phyloP scores from a whole-genome alignment of 345 rosid species.

The Abelmoschus esculentus region DNA sequence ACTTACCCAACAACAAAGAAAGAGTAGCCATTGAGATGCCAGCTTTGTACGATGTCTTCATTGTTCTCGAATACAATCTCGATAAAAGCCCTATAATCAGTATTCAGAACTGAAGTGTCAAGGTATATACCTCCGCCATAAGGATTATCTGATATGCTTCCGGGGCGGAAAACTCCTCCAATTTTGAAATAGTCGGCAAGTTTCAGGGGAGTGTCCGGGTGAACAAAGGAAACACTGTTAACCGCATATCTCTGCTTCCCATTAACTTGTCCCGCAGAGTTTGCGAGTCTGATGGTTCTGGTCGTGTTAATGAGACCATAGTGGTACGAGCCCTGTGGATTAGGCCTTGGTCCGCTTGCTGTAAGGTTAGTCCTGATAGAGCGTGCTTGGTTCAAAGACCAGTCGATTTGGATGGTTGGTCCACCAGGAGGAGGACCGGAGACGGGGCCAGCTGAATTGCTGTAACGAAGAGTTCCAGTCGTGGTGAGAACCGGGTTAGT shows the following conservation, averaged over 20 bases:
- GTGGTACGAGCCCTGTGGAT: slow-evolving; percentile 98
- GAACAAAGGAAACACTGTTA: slow-evolving; percentile 69
- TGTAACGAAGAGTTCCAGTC: slow-evolving; percentile 67
- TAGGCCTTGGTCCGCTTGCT: slow-evolving; percentile 98
- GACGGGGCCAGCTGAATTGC: slow-evolving; percentile 66
- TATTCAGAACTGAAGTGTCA: slow-evolving; percentile 74
- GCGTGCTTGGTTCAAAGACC: slow-evolving; percentile 96
- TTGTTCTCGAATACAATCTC: slow-evolving; percentile 77
- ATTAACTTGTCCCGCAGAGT: slow-evolving; percentile 72
- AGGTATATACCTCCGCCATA: slow-evolving; percentile 68
- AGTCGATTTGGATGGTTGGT: slow-evolving; percentile 73
- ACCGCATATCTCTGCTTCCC: slow-evolving; percentile 87
- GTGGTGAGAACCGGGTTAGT: slow-evolving; percentile 50
- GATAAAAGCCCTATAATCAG: slow-evolving; percentile 53
- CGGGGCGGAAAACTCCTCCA: slow-evolving; percentile 59
- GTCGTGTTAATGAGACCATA: slow-evolving; percentile 78
- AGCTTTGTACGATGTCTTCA: slow-evolving; percentile 76
- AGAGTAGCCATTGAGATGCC: slow-evolving; percentile 77
- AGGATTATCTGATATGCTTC: slow-evolving; percentile 62
- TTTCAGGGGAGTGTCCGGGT: slow-evolving; percentile 84
- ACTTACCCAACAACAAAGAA: slow-evolving; percentile 90
- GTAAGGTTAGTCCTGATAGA: slow-evolving; percentile 91
- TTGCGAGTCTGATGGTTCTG: slow-evolving; percentile 60
- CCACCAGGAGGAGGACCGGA: slow-evolving; percentile 91
- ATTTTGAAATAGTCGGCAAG: slow-evolving; percentile 85